Base-by-base conservation (phyloP, 441 rosid species). In the Pelargonium australe region DNA sequence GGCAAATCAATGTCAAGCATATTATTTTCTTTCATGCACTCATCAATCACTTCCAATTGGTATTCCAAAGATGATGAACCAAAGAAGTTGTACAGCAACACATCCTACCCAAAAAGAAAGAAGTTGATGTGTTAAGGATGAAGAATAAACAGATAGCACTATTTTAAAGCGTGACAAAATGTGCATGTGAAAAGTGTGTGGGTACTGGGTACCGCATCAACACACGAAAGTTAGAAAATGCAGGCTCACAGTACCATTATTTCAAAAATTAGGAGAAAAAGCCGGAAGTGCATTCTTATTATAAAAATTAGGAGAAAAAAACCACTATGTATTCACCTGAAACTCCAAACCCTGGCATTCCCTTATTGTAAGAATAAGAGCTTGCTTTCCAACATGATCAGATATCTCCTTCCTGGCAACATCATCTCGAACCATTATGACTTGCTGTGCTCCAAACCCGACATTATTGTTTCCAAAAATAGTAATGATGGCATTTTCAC, bases 341-440 rank as follows among this genome's bases (percentile, higher is more conserved):
- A 87, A 87, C 72, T 87, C 87, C 64, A 85, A 72, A 65, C 86
- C 88, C 75, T 83, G 82, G 78, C 88, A 80, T 68, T 87, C 92
- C 37, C 73, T 58, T 40, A 82, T 65, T 1, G 90, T 88, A 68
- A 84, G 69, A 41, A 86, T 82, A 62, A 81, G 86, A 17, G 89
- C 90, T 68, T 84, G 79, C 64, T 75, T 80, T 63, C 90, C 80
- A 2, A 83, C 81, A 76, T 20, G 64, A 34, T 70, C 62, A 25
- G 47, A 66, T 58, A 85, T 75, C 70, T 80, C 87, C 55, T 72
- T 71, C 47, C 73, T 79, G 5, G 81, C 79, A 70, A 1, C 1
- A 53, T 83, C 85, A 72, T 86, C 84, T 8, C 85, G 75, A 0
- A 86, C 89, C 61, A 85, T 40, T 64, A 87, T 83, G 1, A 87